Percentiles rank a stretch among this genome's conserved stretches.
These are phyloP conservation scores for Haematococcus sp. DNA, from an alignment of 139 green algal species.

Conservation along the genomic window DNA sequence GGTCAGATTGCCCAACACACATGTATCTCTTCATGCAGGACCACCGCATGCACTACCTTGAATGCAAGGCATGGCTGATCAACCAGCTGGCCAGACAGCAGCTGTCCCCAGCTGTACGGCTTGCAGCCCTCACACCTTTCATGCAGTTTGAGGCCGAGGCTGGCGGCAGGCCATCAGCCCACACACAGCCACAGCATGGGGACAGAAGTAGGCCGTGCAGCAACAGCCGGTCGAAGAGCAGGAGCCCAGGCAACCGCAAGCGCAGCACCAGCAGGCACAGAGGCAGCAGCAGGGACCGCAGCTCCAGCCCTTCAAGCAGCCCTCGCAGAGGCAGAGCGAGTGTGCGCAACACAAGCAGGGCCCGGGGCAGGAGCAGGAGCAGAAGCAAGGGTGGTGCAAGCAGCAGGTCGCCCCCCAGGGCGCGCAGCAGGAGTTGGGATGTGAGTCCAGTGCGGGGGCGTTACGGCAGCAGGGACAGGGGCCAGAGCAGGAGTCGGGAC, in stretches of 20 bases:
- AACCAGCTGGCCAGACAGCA: not conserved
- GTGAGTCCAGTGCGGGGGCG: not conserved
- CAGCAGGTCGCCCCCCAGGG: not conserved
- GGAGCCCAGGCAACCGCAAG: too few species aligned
- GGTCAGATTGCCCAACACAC: too few species aligned
- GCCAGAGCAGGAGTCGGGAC: not conserved
- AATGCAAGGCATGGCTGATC: slow-evolving; percentile 12
- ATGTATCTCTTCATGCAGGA: slow-evolving; percentile 3
- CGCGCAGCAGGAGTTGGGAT: not conserved
- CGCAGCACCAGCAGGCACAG: too few species aligned
- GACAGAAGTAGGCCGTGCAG: not conserved
- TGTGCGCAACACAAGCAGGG: not conserved
- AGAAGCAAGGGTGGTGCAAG: not conserved
- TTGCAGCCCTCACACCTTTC: not conserved
- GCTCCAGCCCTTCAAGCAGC: too few species aligned
- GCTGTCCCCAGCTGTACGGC: not conserved
- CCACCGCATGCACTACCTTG: not conserved
- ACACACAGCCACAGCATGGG: not conserved
- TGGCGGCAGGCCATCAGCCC: not conserved
- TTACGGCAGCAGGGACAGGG: not conserved
- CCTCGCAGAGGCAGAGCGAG: too few species aligned
- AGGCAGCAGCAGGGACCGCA: too few species aligned
- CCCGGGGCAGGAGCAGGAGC: not conserved
- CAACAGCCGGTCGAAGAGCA: too few species aligned
- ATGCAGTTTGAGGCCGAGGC: not conserved